phyloP scores from a whole-genome alignment of 2,329 filamentous ascomycete genomes.

The Trichophyton equinum region DNA sequence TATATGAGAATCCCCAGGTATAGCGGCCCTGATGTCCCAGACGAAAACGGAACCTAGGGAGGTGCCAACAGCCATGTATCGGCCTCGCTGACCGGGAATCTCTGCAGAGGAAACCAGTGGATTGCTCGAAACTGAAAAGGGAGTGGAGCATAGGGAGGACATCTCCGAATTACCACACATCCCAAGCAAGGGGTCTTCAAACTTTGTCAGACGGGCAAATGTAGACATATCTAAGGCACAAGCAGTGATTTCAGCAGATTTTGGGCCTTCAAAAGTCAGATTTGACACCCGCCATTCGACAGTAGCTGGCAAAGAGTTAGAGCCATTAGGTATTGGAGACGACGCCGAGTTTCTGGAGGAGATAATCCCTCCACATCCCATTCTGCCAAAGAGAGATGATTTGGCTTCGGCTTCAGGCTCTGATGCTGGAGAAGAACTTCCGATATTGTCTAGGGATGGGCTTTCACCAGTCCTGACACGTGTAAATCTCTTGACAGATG shows the following conservation, averaged over 20 bases:
- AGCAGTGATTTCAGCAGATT: constrained; percentile 52
- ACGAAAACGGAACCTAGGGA: constrained; percentile 61
- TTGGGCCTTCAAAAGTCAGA: constrained; percentile 49
- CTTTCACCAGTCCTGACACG: constrained; percentile 35
- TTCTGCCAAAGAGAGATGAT: constrained; percentile 42
- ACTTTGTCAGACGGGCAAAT: constrained; percentile 55
- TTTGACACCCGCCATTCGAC: constrained; percentile 57
- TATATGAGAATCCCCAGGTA: constrained; percentile 42
- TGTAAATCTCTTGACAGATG: constrained; percentile 46
- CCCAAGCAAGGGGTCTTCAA: constrained; percentile 63
- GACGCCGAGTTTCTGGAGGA: constrained; percentile 1
- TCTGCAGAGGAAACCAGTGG: constrained; percentile 37
- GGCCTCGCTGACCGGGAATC: constrained; percentile 72
- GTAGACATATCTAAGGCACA: constrained; percentile 62
- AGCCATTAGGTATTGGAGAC: constrained; percentile 8
- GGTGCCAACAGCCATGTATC: constrained; percentile 71
- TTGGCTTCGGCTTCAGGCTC: constrained; percentile 15
- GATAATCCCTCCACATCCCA: constrained; percentile 9
- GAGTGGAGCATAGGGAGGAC: constrained; percentile 44
- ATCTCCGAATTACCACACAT: constrained; percentile 43
- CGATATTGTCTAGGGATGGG: constrained; percentile 11
- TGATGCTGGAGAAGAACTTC: constrained; percentile 14
- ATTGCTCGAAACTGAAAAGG: constrained; percentile 38
- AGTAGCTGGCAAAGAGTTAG: constrained; percentile 25
- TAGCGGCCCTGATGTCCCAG: constrained; percentile 68